Percentiles rank a stretch among this genome's conserved stretches.
Conservation (phyloP, 2,329 filamentous ascomycete genomes). For the Biscogniauxia mediterranea region DNA sequence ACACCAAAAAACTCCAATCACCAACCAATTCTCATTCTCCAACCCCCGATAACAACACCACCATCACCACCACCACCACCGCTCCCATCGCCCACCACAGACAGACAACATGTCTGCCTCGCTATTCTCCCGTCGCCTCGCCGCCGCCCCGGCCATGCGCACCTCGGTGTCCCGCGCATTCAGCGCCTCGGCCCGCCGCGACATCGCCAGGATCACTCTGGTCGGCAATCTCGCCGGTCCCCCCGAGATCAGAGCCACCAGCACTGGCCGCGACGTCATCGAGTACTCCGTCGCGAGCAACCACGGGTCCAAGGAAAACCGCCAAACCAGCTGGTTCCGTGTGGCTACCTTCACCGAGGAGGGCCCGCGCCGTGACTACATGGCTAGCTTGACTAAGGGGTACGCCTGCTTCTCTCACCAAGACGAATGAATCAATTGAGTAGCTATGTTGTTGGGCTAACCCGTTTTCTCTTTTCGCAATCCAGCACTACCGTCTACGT, state of each 20-base stretch:
- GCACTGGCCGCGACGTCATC: conserved; percentile 70
- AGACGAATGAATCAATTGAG: background rate
- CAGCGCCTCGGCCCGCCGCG: conserved; percentile 65
- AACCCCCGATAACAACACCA: too few relatives aligned
- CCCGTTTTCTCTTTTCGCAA: background rate
- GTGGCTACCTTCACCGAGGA: conserved; percentile 70
- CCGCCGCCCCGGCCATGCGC: background rate
- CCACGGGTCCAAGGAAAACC: conserved; percentile 65
- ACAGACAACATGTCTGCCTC: background rate
- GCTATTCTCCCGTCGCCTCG: background rate
- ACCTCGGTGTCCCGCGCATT: conserved; percentile 58
- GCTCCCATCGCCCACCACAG: background rate
- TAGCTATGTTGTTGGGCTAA: conserved; percentile 7
- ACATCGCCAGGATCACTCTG: conserved; percentile 78
- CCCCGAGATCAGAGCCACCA: conserved; percentile 72
- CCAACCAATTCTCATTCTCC: too few relatives aligned
- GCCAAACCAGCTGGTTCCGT: conserved; percentile 81
- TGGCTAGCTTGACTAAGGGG: conserved; percentile 80
- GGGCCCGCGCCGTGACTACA: conserved; percentile 66
- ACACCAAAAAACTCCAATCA: too few relatives aligned
- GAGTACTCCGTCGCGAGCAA: conserved; percentile 74
- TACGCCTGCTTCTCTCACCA: conserved; percentile 46
- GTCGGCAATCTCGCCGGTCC: conserved; percentile 79
- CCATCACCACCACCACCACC: too few relatives aligned
- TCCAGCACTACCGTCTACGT: conserved; percentile 74